phyloP scores from a whole-genome alignment of 2,329 filamentous ascomycete species.

The Arthrocladium fulminans region DNA sequence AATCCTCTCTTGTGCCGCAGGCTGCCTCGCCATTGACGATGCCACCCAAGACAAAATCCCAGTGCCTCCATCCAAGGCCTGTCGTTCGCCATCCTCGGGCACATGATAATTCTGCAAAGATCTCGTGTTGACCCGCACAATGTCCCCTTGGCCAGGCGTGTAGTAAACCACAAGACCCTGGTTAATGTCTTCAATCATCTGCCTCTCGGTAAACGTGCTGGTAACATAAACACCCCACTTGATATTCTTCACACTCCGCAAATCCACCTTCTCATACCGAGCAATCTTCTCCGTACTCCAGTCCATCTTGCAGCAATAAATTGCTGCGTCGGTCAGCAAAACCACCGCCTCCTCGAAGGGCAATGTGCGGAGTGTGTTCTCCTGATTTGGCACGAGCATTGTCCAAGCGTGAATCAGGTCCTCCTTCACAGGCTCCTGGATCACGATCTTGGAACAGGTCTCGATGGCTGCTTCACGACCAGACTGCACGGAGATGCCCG shows the following conservation, averaged over 20 bases:
- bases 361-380: slow-evolving; percentile 59
- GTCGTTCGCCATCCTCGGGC: slow-evolving; percentile 19
- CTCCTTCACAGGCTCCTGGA: slow-evolving; percentile 65
- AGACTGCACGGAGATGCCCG: slow-evolving; percentile 74
- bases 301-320: slow-evolving; percentile 87
- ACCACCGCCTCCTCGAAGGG: slow-evolving; percentile 85
- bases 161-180: slow-evolving; percentile 77
- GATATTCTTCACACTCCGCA: slow-evolving; percentile 64
- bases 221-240: slow-evolving; percentile 83
- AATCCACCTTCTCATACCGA: slow-evolving; percentile 76
- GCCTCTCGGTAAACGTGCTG: slow-evolving; percentile 67
- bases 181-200: slow-evolving; percentile 70
- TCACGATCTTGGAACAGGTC: slow-evolving; percentile 74
- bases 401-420: slow-evolving; percentile 88
- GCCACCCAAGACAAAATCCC: slow-evolving; percentile 34
- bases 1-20: slow-evolving; percentile 26
- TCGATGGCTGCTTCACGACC: slow-evolving; percentile 86
- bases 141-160: slow-evolving; percentile 58
- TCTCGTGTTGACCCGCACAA: slow-evolving; percentile 74
- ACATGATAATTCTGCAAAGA: slow-evolving; percentile 57
- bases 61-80: slow-evolving; percentile 28
- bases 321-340: slow-evolving; percentile 70
- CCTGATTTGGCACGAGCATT: slow-evolving; percentile 63
- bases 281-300: slow-evolving; percentile 93
- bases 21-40: slow-evolving; percentile 21